Evolutionary conservation across 2,329 filamentous ascomycete species (phyloP), one percentile per base, ranked within the genome.

Genomic region (Beauveria caledonica): DNA sequence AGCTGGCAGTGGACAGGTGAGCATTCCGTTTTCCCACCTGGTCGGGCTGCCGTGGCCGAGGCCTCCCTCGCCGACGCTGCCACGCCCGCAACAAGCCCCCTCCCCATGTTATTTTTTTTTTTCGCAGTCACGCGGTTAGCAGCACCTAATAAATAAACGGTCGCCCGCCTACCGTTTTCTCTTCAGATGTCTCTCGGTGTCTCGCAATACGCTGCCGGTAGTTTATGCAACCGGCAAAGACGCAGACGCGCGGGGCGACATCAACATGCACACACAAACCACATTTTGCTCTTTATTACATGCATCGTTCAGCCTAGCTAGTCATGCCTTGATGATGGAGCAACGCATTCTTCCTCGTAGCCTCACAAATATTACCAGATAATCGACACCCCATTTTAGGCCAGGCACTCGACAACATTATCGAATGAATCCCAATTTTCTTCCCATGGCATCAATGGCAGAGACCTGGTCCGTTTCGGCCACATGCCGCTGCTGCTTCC

Each of bases 11-110:
- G n/a, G 27, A n/a, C 29, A 33, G 29, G 29, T 48, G 45, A n/a
- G 36, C 55, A 50, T 58, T 58, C 55, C 55, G 55, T 58, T 58
- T 58, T 50, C 33, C 53, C 45, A 40, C 45, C 23, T 27, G 17
- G 7, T 50, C 46, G 55, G 45, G 8, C 23, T 23, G 6, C 11
- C 21, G 45, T 58, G 55, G 55, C 55, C 55, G 55, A 58, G 55
- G 55, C 55, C 33, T 40, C 19, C 19, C 21, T 21, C 33, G 9
- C 21, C 17, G 54, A 46, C 27, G 42, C 40, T 56, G 40, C 52
- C 52, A 23, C 42, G 52, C 23, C 39, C 52, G 40, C 52, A 44
- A 45, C 39, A 44, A 23, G 42, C 17, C 27, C 6, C 15, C 4
- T 13, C 29, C 29, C 29, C 29, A 33, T 33, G 29, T 33, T 33